Evolutionary conservation across 495 filamentous ascomycete genomes (phyloP).

Genomic region (Cudoniella acicularis): DNA sequence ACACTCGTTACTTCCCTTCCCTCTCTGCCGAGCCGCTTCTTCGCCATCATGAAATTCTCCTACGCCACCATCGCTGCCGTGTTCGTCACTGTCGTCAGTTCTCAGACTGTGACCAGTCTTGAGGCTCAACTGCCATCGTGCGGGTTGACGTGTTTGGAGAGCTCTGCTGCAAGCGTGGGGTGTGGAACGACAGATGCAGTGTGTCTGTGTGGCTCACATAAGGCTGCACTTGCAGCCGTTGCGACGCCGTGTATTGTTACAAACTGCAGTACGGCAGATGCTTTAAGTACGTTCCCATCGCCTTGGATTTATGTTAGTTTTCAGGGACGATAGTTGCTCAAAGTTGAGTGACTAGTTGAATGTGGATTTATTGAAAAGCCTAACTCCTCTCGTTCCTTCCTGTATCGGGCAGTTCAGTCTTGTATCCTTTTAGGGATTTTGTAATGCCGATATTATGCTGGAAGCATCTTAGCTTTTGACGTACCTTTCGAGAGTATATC

Average conservation of each 20-base stretch:
- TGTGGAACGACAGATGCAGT: not conserved
- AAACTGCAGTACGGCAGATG: conserved; percentile 3
- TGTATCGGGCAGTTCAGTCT: too few species aligned
- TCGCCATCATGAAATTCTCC: conserved; percentile 20
- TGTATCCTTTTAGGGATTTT: too few species aligned
- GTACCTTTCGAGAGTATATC: not conserved
- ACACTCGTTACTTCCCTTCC: conserved; percentile 6
- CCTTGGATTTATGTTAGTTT: too few species aligned
- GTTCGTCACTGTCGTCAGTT: conserved; percentile 10
- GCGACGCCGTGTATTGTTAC: conserved; percentile 8
- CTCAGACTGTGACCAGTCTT: conserved; percentile 9
- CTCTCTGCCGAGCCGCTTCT: not conserved
- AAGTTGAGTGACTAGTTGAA: too few species aligned
- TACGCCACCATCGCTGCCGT: not conserved
- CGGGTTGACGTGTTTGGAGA: conserved; percentile 8
- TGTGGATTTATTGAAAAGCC: too few species aligned
- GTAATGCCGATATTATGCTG: too few species aligned
- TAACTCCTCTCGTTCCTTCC: too few species aligned
- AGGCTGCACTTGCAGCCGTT: not conserved
- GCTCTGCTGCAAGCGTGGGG: not conserved
- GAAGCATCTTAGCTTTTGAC: too few species aligned
- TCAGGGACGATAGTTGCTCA: too few species aligned
- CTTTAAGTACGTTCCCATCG: conserved; percentile 9
- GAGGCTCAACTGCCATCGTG: conserved; percentile 11
- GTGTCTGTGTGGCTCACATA: not conserved